A percentile compares a stretch with the other conserved stretches of the same genome.
Evolutionary conservation across 257 asterid species (phyloP).

Genomic region (Scutellaria galericulata): DNA sequence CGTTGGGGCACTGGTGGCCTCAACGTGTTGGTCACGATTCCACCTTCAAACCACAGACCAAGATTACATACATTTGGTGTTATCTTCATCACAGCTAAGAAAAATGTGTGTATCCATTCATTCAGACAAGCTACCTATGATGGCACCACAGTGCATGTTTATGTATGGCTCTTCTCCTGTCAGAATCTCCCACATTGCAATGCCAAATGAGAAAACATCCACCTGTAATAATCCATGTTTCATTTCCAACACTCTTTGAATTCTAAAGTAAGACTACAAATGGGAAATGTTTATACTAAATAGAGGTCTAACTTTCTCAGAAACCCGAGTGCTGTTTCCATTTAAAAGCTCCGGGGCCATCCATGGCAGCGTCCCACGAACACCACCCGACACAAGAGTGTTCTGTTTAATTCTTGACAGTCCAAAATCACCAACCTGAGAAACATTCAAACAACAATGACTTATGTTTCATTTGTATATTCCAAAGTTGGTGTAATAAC

Average conservation of each 20-base stretch:
- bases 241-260: not conserved
- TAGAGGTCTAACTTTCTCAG: conserved; percentile 67
- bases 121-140: conserved; percentile 60
- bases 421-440: conserved; percentile 90
- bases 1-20: conserved; percentile 85
- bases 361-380: conserved; percentile 93
- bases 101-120: not conserved
- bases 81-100: not conserved
- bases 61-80: conserved; percentile 36
- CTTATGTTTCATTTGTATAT: not conserved
- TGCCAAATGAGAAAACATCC: conserved; percentile 87
- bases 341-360: conserved; percentile 92
- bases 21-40: conserved; percentile 80
- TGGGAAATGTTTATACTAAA: not conserved
- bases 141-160: conserved; percentile 87
- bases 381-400: conserved; percentile 90
- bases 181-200: conserved; percentile 87
- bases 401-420: conserved; percentile 80
- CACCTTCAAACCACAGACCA: conserved; percentile 68
- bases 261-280: not conserved
- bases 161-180: conserved; percentile 90
- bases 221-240: conserved; percentile 51
- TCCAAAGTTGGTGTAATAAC: not conserved
- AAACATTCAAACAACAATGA: not conserved
- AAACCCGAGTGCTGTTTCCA: conserved; percentile 73